Evolutionary conservation across 306 rosid genomes (phyloP), one percentile per base, ranked within the genome.

Genomic region (Amphicarpaea edgeworthii): DNA sequence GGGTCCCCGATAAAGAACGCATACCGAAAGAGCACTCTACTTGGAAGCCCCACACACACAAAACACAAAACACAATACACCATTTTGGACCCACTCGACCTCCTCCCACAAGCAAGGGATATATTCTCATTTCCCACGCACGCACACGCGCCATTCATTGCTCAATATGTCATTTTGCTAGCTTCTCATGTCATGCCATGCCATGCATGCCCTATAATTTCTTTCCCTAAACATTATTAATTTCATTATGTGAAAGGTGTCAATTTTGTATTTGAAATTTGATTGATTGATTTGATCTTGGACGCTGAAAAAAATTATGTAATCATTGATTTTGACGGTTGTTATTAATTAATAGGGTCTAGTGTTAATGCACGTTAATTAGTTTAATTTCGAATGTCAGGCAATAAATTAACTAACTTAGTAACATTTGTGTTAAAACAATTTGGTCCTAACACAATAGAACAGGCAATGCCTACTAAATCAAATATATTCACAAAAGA

Each of bases 61-160:
- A n/a, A n/a, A n/a, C 80, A 26, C 63, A 53, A 4, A 30, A 53
- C 14, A 53, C 30, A 54, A 78, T 3, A 28, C 64, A 57, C 46
- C 46, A 34, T 62, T 63, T 62, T 38, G 69, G 69, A 63, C 69
- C 69, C 69, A 63, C 86, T 41, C 58, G 3, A 63, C 77, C 96
- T 89, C 93, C 83, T 82, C 84, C 89, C 8, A 81, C 97, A 96
- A 92, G 97, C 93, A 92, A 96, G 80, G 97, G 81, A 95, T 87
- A 90, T 77, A 90, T 92, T 96, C 97, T 37, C 78, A 0, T 41
- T 3, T 20, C 4, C 4, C 32, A 28, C 4, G 32, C 32, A 28
- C 75, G 0, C 77, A 63, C 82, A 30, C 77, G 42, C 69, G 46
- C 65, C 65, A 12, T 57, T 54, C 65, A 12, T 57, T 54, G n/a